Evolutionary conservation across 208 protist genomes (phyloP).

Genomic region (Herpetomonas muscarum): DNA sequence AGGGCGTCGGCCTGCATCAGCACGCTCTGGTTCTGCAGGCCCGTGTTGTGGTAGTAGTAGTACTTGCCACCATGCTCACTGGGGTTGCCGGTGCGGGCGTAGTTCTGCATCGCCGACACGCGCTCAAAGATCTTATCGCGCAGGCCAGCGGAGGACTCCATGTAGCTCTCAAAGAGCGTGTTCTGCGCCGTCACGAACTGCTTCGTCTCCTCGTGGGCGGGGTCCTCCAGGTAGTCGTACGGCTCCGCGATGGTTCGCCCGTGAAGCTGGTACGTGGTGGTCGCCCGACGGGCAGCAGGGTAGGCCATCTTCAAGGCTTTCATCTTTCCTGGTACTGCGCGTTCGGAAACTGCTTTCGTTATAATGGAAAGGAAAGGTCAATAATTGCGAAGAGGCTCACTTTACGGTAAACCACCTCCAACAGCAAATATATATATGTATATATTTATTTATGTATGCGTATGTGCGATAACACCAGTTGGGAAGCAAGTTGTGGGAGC

Average conservation of each 20-base stretch:
- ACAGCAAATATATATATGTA: too few species aligned
- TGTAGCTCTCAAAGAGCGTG: constrained; percentile 53
- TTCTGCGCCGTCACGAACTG: constrained; percentile 88
- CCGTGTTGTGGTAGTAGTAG: constrained; percentile 90
- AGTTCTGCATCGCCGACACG: constrained; percentile 67
- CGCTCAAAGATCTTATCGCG: constrained; percentile 54
- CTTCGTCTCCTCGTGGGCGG: constrained; percentile 78
- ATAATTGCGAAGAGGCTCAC: too few species aligned
- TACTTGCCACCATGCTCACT: constrained; percentile 57
- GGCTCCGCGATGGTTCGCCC: constrained; percentile 74
- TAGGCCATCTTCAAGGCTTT: constrained; percentile 39
- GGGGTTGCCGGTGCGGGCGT: constrained; percentile 67
- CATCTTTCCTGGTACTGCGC: background rate
- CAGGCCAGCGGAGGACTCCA: constrained; percentile 41
- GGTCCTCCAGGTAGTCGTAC: constrained; percentile 93
- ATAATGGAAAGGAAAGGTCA: too few species aligned
- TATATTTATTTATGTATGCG: too few species aligned
- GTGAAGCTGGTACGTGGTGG: constrained; percentile 67
- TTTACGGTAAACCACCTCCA: too few species aligned
- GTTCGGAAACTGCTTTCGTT: background rate
- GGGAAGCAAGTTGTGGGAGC: too few species aligned
- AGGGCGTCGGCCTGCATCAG: constrained; percentile 48
- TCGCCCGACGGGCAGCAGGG: constrained; percentile 51
- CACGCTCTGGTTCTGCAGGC: constrained; percentile 90
- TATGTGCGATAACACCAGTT: too few species aligned